A percentile compares a stretch with the other conserved stretches of the same genome.
These are phyloP conservation scores for Keithomyces neogunnii DNA, from an alignment of 2,329 filamentous ascomycete species.

Conservation along the genomic window DNA sequence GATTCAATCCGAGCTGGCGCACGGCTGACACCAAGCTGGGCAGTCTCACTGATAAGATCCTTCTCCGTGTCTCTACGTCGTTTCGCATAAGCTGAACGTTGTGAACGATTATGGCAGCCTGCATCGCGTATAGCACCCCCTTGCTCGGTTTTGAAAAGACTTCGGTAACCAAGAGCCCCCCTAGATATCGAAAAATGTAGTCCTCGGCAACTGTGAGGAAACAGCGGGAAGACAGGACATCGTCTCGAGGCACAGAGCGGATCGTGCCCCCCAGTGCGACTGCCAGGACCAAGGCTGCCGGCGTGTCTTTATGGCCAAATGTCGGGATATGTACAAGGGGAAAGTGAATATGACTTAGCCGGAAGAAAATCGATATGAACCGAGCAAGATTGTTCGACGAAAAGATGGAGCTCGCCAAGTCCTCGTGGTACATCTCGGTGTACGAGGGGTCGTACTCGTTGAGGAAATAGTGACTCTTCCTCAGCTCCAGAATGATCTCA, in stretches of 20 bases:
- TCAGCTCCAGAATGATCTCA: not conserved
- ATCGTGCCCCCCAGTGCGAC: constrained; percentile 11
- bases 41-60: constrained; percentile 9
- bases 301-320: constrained; percentile 12
- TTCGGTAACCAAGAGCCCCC: not conserved
- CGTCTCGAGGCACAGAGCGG: not conserved
- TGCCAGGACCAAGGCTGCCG: constrained; percentile 9
- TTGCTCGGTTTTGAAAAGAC: not conserved
- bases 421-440: not conserved
- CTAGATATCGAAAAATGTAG: not conserved
- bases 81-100: constrained; percentile 13
- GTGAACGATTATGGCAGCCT: constrained; percentile 16
- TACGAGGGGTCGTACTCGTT: not conserved
- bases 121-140: constrained; percentile 12
- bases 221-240: not conserved
- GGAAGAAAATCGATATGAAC: constrained; percentile 17
- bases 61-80: constrained; percentile 7
- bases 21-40: constrained; percentile 13
- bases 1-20: not conserved
- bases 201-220: constrained; percentile 1
- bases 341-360: constrained; percentile 17
- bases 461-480: not conserved
- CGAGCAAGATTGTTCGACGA: constrained; percentile 10
- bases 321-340: constrained; percentile 18
- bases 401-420: constrained; percentile 11